These are phyloP conservation scores for Kuraishia piskuri DNA, from an alignment of 805 yeast genomes.

Conservation along the genomic window DNA sequence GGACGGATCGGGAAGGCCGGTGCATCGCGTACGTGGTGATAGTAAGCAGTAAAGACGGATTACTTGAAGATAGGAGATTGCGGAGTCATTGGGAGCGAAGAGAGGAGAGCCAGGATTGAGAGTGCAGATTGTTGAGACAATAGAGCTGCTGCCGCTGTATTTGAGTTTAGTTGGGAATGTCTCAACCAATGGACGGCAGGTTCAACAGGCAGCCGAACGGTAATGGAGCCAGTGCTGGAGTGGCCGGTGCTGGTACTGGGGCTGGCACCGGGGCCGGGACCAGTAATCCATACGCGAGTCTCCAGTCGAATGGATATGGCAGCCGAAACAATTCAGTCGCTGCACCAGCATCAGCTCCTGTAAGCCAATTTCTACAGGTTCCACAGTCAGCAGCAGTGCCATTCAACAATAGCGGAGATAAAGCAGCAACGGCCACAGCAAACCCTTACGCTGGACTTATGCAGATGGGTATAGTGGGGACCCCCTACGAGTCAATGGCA, in stretches of 20 bases:
- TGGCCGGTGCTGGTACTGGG: background rate
- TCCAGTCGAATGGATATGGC: background rate
- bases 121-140: no score
- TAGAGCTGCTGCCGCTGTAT: no score
- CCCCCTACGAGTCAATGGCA: background rate
- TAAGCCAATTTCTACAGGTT: no score
- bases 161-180: background rate
- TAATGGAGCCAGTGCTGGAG: background rate
- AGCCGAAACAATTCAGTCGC: background rate
- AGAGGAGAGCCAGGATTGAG: no score
- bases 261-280: background rate
- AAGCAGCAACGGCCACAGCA: background rate
- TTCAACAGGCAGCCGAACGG: background rate
- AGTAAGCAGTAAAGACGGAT: no score
- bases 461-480: background rate
- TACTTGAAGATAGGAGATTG: no score
- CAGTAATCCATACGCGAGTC: background rate
- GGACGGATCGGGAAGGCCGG: no score
- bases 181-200: background rate
- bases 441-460: background rate
- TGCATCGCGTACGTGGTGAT: no score
- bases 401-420: background rate
- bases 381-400: background rate
- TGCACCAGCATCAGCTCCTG: background rate
- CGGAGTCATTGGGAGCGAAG: no score